Evolutionary conservation across 495 filamentous ascomycete genomes (phyloP).

Genomic region (Penicillium egyptiacum): DNA sequence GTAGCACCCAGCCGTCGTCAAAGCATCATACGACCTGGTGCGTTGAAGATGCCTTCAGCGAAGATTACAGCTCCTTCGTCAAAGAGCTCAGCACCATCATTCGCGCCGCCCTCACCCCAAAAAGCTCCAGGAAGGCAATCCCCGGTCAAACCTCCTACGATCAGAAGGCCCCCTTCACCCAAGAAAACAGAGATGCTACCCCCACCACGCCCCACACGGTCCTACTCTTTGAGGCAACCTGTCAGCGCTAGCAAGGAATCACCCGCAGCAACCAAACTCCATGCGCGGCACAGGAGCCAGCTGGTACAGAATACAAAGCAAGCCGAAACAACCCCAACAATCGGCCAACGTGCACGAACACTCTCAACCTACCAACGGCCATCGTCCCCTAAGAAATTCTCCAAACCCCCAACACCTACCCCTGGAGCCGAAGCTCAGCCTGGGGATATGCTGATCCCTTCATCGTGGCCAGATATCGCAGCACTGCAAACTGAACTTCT

Average conservation of each 20-base stretch:
- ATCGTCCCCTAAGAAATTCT: conserved; percentile 64
- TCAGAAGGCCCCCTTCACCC: conserved; percentile 32
- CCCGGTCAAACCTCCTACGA: conserved; percentile 14
- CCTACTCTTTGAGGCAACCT: conserved; percentile 46
- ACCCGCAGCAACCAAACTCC: conserved; percentile 24
- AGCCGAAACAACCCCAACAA: conserved; percentile 15
- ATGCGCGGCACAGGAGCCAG: conserved; percentile 44
- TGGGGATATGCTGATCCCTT: conserved; percentile 30
- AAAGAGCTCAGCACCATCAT: conserved; percentile 23
- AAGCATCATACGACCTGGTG: conserved; percentile 35
- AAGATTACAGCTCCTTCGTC: conserved; percentile 20
- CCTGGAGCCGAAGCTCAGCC: conserved; percentile 13
- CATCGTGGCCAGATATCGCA: conserved; percentile 57
- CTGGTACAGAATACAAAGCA: conserved; percentile 26
- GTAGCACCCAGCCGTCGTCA: conserved; percentile 30
- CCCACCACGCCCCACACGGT: conserved; percentile 37
- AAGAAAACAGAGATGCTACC: conserved; percentile 44
- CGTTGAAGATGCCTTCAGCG: conserved; percentile 24
- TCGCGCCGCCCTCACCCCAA: conserved; percentile 32
- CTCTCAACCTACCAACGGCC: conserved; percentile 71
- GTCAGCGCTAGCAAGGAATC: conserved; percentile 17
- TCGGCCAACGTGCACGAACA: conserved; percentile 41
- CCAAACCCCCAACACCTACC: conserved; percentile 55
- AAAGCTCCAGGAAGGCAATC: conserved; percentile 24
- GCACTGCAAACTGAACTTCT: conserved; percentile 70